A percentile compares a stretch with the other conserved stretches of the same genome.
Conservation (phyloP, 2,329 filamentous ascomycete species). For the Aspergillus sp. region DNA sequence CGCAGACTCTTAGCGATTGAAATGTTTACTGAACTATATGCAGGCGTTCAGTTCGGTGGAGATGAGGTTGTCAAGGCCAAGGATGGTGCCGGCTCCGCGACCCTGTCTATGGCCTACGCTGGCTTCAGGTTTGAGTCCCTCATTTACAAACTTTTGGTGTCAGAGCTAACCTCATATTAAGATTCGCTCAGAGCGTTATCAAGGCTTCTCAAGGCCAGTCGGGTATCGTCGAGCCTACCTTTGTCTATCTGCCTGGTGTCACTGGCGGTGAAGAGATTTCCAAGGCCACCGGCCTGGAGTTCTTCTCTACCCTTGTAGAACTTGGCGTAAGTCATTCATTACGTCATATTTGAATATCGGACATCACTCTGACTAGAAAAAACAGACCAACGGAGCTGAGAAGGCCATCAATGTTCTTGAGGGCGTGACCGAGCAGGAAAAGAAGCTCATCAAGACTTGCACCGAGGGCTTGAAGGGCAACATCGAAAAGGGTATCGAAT, state of each 20-base stretch:
- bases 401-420: slow-evolving; percentile 80
- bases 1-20: not conserved
- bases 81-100: slow-evolving; percentile 86
- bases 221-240: slow-evolving; percentile 91
- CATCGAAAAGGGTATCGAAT: slow-evolving; percentile 90
- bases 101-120: slow-evolving; percentile 92
- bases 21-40: not conserved
- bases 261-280: slow-evolving; percentile 81
- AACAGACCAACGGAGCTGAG: slow-evolving; percentile 77
- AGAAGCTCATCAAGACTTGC: slow-evolving; percentile 76
- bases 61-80: slow-evolving; percentile 96
- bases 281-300: slow-evolving; percentile 82
- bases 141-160: slow-evolving; percentile 15
- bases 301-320: slow-evolving; percentile 94
- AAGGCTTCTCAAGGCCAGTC: slow-evolving; percentile 86
- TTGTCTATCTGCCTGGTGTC: slow-evolving; percentile 90
- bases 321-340: slow-evolving; percentile 72
- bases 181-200: slow-evolving; percentile 92
- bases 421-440: slow-evolving; percentile 80
- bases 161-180: slow-evolving; percentile 38
- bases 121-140: slow-evolving; percentile 72
- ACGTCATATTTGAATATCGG: slow-evolving; percentile 5
- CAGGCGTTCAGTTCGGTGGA: slow-evolving; percentile 90
- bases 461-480: slow-evolving; percentile 83
- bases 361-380: slow-evolving; percentile 31